Percentiles rank a stretch among this genome's conserved stretches.
These are phyloP conservation scores for Aspergillus homomorphus DNA, from an alignment of 495 filamentous ascomycete genomes.

Conservation along the genomic window DNA sequence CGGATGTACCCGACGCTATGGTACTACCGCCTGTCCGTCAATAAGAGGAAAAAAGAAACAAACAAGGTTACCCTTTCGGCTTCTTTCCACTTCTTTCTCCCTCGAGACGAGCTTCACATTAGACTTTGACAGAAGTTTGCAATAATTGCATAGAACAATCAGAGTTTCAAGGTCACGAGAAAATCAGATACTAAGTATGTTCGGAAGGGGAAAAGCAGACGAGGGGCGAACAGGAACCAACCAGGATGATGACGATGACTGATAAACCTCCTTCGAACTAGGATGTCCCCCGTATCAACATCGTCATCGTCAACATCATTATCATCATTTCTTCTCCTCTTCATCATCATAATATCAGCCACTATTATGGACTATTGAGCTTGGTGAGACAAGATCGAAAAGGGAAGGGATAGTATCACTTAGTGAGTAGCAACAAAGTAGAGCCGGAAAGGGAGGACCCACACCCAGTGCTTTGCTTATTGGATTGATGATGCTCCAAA, in stretches of 20 bases:
- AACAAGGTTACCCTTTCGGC: not conserved
- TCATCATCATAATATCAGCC: not conserved
- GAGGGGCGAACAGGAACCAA: not conserved
- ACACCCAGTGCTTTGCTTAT: too few relatives aligned
- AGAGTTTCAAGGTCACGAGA: too few relatives aligned
- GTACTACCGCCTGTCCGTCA: not conserved
- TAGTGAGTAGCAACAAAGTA: too few relatives aligned
- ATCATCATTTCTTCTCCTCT: not conserved
- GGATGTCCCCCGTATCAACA: not conserved
- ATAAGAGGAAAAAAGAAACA: not conserved
- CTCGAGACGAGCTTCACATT: not conserved
- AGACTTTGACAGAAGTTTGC: not conserved
- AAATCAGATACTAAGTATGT: not conserved
- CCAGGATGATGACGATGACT: not conserved
- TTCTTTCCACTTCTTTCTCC: not conserved
- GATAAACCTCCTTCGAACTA: not conserved
- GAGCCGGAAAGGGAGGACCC: too few relatives aligned
- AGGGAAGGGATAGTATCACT: not conserved
- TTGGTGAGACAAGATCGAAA: conserved; percentile 1
- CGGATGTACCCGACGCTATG: conserved; percentile 13
- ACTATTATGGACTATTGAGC: not conserved
- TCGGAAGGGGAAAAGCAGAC: not conserved
- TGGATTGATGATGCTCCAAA: too few relatives aligned
- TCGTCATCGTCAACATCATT: not conserved
- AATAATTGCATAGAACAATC: not conserved